These are phyloP conservation scores for Candida tunisiensis DNA, from an alignment of 1,139 yeast genomes.

Conservation along the genomic window DNA sequence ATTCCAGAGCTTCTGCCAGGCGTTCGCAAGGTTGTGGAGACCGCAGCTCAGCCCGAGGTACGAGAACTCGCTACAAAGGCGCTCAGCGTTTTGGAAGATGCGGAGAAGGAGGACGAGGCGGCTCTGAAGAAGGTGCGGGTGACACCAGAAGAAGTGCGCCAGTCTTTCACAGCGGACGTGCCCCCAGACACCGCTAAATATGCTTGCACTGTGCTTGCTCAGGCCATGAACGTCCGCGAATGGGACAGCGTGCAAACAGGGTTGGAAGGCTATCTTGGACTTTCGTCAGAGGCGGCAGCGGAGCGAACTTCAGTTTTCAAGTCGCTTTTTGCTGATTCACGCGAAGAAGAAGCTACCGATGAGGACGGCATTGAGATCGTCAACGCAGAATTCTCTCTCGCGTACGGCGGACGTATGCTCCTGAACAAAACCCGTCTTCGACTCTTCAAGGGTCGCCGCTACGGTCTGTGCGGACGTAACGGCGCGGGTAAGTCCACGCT, in stretches of 20 bases:
- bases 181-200: too few relatives aligned
- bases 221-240: constrained; percentile 81
- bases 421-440: constrained; percentile 81
- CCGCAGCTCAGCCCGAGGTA: constrained; percentile 93
- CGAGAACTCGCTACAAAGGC: constrained; percentile 89
- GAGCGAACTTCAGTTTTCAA: constrained; percentile 41
- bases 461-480: constrained; percentile 95
- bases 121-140: constrained; percentile 76
- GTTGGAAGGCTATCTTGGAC: constrained; percentile 20
- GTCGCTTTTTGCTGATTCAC: constrained; percentile 41
- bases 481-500: constrained; percentile 98
- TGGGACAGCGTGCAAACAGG: constrained; percentile 58
- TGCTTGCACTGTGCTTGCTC: constrained; percentile 36
- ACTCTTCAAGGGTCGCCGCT: constrained; percentile 85
- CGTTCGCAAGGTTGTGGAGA: constrained; percentile 68
- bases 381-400: constrained; percentile 86
- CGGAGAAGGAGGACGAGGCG: constrained; percentile 45
- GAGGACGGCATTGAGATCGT: constrained; percentile 80
- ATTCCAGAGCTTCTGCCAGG: constrained; percentile 84
- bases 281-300: constrained; percentile 26
- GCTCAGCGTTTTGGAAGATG: constrained; percentile 60
- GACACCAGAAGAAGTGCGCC: constrained; percentile 33
- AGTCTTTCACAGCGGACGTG: constrained; percentile 21
- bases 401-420: constrained; percentile 95
- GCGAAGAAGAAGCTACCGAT: constrained; percentile 37